Evolutionary conservation across 345 rosid species (phyloP).

Genomic region (Linum lewisii): DNA sequence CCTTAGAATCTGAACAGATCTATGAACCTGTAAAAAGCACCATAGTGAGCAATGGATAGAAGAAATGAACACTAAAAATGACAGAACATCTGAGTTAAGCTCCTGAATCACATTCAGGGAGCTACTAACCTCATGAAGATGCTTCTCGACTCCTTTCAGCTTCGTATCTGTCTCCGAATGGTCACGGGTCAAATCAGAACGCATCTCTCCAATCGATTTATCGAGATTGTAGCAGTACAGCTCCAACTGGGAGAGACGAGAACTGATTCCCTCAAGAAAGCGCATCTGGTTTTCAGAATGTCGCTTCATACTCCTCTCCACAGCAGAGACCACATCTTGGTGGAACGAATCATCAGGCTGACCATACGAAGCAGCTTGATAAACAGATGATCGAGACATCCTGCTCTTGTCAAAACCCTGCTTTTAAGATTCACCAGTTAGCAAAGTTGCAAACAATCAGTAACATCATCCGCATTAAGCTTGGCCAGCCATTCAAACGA

Average conservation of each 20-base stretch:
- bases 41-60: neutral
- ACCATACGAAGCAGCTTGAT: slow-evolving; percentile 48
- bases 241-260: slow-evolving; percentile 87
- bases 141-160: slow-evolving; percentile 87
- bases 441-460: neutral
- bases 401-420: slow-evolving; percentile 83
- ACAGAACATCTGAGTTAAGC: neutral
- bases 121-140: slow-evolving; percentile 75
- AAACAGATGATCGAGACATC: slow-evolving; percentile 53
- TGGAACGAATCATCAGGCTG: slow-evolving; percentile 79
- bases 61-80: neutral
- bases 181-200: slow-evolving; percentile 61
- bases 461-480: too few relatives aligned
- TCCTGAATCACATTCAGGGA: neutral
- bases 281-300: slow-evolving; percentile 73
- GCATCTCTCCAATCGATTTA: slow-evolving; percentile 90
- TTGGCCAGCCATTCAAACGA: neutral
- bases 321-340: slow-evolving; percentile 46
- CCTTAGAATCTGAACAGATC: slow-evolving; percentile 93
- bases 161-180: slow-evolving; percentile 64
- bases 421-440: neutral
- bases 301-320: slow-evolving; percentile 77
- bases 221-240: slow-evolving; percentile 88
- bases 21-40: slow-evolving; percentile 61
- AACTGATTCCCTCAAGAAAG: slow-evolving; percentile 94